Percentiles rank a stretch among this genome's conserved stretches.
phyloP scores from a whole-genome alignment of 257 asterid species.

The Ligustrum vulgare region DNA sequence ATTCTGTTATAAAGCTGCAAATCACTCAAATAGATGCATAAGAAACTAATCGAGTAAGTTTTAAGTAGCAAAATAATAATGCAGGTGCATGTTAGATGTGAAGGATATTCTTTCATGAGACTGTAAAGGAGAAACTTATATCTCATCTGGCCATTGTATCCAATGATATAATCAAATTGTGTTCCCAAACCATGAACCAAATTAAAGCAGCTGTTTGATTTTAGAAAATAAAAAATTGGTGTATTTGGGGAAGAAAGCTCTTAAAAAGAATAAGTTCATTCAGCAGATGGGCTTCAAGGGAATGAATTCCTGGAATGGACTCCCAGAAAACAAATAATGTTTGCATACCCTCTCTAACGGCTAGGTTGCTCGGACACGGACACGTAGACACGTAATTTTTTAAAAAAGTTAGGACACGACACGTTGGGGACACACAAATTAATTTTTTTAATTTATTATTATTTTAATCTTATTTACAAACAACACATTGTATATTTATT shows the following conservation, averaged over 20 bases:
- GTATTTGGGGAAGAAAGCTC: not conserved
- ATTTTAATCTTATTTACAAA: no score
- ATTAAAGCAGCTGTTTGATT: not conserved
- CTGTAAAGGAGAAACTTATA: not conserved
- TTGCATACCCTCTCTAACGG: not conserved
- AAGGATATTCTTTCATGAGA: not conserved
- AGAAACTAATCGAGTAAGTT: not conserved
- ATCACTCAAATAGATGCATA: slow-evolving; percentile 2
- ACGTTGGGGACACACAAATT: no score
- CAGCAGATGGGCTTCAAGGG: not conserved
- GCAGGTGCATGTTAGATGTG: not conserved
- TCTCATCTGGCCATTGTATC: not conserved
- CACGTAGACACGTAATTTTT: no score
- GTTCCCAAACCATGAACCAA: not conserved
- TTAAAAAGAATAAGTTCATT: not conserved
- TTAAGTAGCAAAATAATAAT: not conserved
- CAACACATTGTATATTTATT: no score
- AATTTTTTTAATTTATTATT: no score
- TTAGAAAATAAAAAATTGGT: not conserved
- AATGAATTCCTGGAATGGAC: not conserved
- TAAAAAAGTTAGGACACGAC: no score
- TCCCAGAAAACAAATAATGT: not conserved
- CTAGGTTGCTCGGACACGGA: no score
- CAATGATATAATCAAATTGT: not conserved
- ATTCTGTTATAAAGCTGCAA: slow-evolving; percentile 71